A percentile compares a stretch with the other conserved stretches of the same genome.
Conservation (phyloP, 1,284 basidiomycete genomes). For the Puccinia hordei region DNA sequence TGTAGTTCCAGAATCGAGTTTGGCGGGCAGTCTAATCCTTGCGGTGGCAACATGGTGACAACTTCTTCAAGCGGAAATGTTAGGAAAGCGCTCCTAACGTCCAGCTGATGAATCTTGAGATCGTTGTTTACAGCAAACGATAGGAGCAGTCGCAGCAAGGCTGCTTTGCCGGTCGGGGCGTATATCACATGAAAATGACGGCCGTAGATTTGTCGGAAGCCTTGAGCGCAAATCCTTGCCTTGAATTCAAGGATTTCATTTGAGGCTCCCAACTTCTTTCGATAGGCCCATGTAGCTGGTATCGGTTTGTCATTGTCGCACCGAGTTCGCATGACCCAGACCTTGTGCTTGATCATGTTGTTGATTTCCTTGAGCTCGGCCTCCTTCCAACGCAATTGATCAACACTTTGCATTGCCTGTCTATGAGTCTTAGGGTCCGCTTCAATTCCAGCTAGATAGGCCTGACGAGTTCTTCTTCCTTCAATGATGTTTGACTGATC, state of each 20-base stretch:
- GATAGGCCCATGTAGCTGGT: not conserved
- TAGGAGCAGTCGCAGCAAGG: not conserved
- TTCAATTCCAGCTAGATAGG: too few species aligned
- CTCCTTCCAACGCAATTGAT: not conserved
- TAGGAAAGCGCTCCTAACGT: constrained; percentile 17
- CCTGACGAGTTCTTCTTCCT: too few species aligned
- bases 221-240: constrained; percentile 19
- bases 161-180: constrained; percentile 1
- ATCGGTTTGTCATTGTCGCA: not conserved
- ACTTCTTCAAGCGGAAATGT: not conserved
- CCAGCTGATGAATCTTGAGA: constrained; percentile 3
- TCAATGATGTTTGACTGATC: too few species aligned
- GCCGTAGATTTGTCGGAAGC: constrained; percentile 12
- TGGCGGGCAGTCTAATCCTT: not conserved
- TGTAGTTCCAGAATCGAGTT: not conserved
- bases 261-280: not conserved
- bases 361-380: not conserved
- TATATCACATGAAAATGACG: not conserved
- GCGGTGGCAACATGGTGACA: not conserved
- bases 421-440: too few species aligned
- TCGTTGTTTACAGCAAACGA: not conserved
- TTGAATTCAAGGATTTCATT: constrained; percentile 4
- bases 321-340: not conserved
- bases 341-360: not conserved
- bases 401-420: too few species aligned